Conservation (phyloP, 345 rosid genomes). For the Syzygium oleosum region DNA sequence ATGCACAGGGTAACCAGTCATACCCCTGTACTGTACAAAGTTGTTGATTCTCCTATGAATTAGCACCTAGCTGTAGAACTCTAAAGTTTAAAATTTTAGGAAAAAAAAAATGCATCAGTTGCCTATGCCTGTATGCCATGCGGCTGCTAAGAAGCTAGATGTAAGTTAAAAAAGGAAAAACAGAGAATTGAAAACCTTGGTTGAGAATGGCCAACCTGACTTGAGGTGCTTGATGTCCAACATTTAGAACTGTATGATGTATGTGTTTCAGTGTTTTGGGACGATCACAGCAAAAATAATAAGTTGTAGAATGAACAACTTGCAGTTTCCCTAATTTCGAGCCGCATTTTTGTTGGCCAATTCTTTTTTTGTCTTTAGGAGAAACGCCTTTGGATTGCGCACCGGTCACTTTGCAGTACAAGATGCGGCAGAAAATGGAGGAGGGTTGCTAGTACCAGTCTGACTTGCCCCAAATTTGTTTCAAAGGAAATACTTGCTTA, state of each 20-base stretch:
- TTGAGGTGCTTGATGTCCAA: neutral
- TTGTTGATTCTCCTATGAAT: neutral
- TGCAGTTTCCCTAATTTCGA: neutral
- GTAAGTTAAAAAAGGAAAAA: neutral
- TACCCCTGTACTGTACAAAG: neutral
- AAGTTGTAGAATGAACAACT: neutral
- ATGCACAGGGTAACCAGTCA: conserved; percentile 72
- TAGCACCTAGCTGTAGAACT: neutral
- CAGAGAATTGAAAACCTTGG: neutral
- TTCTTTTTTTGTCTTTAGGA: conserved; percentile 25
- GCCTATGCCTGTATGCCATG: neutral
- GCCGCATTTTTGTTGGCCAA: neutral
- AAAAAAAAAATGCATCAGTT: neutral
- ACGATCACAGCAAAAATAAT: neutral
- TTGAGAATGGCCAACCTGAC: neutral
- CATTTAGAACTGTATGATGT: neutral
- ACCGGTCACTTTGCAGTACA: conserved; percentile 72
- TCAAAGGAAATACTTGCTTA: neutral
- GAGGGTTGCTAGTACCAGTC: conserved; percentile 9
- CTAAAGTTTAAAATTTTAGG: neutral
- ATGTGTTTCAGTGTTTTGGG: neutral
- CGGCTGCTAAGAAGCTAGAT: neutral
- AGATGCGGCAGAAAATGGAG: conserved; percentile 67
- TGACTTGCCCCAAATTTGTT: neutral
- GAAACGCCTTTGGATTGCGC: conserved; percentile 95